Evolutionary conservation across 306 rosid genomes (phyloP).

Genomic region (Calophaca sinica): DNA sequence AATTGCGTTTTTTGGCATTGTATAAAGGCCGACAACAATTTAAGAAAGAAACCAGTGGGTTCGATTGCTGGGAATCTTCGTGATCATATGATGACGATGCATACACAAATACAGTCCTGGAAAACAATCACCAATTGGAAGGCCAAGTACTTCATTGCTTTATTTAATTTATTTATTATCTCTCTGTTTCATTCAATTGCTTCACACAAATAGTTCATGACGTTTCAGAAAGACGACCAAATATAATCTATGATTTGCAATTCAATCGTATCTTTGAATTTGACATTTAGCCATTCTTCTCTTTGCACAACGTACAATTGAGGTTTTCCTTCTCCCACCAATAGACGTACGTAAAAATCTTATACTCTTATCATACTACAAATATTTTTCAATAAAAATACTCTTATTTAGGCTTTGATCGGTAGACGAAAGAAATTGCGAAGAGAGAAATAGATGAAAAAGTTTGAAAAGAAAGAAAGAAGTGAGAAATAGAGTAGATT

Average conservation of each 20-base stretch:
- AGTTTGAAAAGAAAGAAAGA: too few relatives aligned
- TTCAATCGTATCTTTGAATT: conserved; percentile 63
- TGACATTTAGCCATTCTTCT: conserved; percentile 37
- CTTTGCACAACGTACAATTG: conserved; percentile 45
- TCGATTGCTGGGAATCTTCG: conserved; percentile 55
- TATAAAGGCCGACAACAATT: conserved; percentile 30
- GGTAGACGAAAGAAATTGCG: too few relatives aligned
- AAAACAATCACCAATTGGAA: conserved; percentile 45
- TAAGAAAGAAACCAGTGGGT: conserved; percentile 41
- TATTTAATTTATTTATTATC: background rate
- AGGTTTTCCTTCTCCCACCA: conserved; percentile 5
- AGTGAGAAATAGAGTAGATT: too few relatives aligned
- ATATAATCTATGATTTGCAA: conserved; percentile 44
- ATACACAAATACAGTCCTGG: conserved; percentile 32
- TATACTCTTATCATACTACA: background rate
- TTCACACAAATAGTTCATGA: conserved; percentile 42
- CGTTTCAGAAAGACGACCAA: conserved; percentile 35
- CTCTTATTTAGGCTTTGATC: too few relatives aligned
- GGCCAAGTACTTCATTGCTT: background rate
- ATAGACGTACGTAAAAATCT: background rate
- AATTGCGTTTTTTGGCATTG: background rate
- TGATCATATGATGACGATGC: conserved; percentile 48
- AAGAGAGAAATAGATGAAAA: too few relatives aligned
- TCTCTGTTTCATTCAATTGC: conserved; percentile 15
- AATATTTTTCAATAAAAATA: too few relatives aligned